Base-by-base conservation (phyloP, 1,284 basidiomycete genomes). In the Irpex sp. region DNA sequence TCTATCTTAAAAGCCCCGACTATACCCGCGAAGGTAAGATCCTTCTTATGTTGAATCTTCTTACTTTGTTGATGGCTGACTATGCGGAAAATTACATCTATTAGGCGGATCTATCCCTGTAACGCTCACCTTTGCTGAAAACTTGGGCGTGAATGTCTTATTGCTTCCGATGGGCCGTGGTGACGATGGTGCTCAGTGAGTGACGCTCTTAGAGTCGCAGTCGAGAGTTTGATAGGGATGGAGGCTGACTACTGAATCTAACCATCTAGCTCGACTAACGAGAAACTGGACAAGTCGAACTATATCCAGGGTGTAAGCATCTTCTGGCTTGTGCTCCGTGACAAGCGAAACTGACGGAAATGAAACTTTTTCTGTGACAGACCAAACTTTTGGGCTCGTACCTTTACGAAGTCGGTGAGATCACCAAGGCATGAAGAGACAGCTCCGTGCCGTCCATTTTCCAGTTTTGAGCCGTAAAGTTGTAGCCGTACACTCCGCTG, bases 81-180 rank as follows among this genome's bases (percentile, higher is more conserved):
- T 26, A 17, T 26, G 3, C 34, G 9, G n/a, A 56, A 56, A 56
- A 11, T 56, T 56, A 5, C 19, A 56, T 17, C 54, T 56, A 13
- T 37, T 96, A 78, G 97, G 97, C 63, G 96, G 97, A 1, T 97
- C 94, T 1, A 98, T 98, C 69, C 96, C 96, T 0, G 94, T 98
- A 57, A 97, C 96, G 5, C 84, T 99, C 64, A 97, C 96, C 3
- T 98, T 99, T 76, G 94, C 96, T 17, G 94, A 98, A 74, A 85
- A 87, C 57, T 79, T 98, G 58, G 85, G 86, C 31, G 88, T 91
- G 47, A 93, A 93, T 68, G 91, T 97, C 7, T 77, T 96, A 51
- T 79, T 98, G 26, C 81, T 98, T 59, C 96, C 96, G 3, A 96
- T 98, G 88, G 96, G 96, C 6, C 81, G 95, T 62, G 92, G 93